Conservation (phyloP, 768 basidiomycete genomes). For the Rhodosporidiobolus odoratus region DNA sequence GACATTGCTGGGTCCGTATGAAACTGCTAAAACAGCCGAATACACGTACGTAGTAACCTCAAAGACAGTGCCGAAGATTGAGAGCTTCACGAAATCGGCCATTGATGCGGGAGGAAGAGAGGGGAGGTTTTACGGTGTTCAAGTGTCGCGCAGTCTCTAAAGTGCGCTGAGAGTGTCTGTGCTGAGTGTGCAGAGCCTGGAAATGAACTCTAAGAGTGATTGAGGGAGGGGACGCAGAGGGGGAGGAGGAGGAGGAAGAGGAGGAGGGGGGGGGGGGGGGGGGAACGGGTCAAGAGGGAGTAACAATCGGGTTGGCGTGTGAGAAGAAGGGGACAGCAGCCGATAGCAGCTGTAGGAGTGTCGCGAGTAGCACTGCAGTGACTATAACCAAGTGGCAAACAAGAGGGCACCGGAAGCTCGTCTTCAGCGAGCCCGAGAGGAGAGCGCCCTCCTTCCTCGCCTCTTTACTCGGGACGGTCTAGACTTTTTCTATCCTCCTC, state of each 20-base stretch:
- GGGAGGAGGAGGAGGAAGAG: not conserved
- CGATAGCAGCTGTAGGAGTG: no score
- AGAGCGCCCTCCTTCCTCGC: no score
- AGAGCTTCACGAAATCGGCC: constrained; percentile 57
- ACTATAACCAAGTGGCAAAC: no score
- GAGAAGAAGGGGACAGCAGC: no score
- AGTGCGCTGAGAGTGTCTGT: not conserved
- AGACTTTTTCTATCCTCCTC: no score
- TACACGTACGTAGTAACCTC: constrained; percentile 56
- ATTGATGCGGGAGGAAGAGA: not conserved
- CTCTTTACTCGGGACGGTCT: no score
- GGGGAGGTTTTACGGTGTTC: not conserved
- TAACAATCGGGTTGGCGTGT: not conserved
- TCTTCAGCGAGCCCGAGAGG: no score
- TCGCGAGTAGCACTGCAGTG: no score
- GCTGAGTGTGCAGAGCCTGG: not conserved
- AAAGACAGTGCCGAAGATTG: constrained; percentile 97
- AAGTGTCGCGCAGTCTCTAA: no score
- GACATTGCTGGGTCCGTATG: no score
- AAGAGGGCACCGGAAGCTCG: no score
- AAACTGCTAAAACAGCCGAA: not conserved
- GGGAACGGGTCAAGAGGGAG: not conserved
- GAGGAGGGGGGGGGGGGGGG: not conserved
- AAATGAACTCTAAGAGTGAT: not conserved
- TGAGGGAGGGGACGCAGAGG: not conserved